A percentile compares a stretch with the other conserved stretches of the same genome.
Conservation (phyloP, 2,329 filamentous ascomycete genomes). For the Onygenales sp. region DNA sequence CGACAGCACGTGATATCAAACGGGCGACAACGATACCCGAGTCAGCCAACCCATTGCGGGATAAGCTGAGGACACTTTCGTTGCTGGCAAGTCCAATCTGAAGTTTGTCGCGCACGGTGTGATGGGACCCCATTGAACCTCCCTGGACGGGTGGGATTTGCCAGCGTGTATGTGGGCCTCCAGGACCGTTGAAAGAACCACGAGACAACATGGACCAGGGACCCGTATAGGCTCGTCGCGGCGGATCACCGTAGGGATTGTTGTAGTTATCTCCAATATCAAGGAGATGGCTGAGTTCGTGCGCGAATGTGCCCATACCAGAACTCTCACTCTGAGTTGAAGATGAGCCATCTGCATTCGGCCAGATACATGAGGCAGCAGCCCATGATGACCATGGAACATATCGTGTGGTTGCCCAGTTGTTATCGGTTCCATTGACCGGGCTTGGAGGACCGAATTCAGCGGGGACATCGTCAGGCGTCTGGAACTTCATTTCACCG, state of each 20-base stretch:
- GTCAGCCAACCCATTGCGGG: constrained; percentile 8
- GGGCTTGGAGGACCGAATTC: constrained; percentile 8
- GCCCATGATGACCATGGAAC: constrained; percentile 13
- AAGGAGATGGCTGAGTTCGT: constrained; percentile 13
- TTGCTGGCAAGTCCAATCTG: constrained; percentile 6
- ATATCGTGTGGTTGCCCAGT: constrained; percentile 10
- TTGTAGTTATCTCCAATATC: constrained; percentile 13
- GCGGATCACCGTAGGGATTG: constrained; percentile 10
- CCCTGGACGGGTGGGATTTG: constrained; percentile 9
- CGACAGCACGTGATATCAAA: constrained; percentile 9
- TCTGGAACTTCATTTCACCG: constrained; percentile 12
- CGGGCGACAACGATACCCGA: constrained; percentile 9
- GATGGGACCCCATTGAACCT: constrained; percentile 10
- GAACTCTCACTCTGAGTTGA: constrained; percentile 13
- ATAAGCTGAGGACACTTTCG: constrained; percentile 7
- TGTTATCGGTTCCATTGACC: constrained; percentile 3
- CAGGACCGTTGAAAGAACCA: constrained; percentile 12
- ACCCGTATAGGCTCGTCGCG: constrained; percentile 9
- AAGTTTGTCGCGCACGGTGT: constrained; percentile 11
- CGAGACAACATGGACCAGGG: constrained; percentile 14
- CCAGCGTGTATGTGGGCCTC: constrained; percentile 12
- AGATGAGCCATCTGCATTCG: constrained; percentile 10
- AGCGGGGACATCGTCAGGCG: constrained; percentile 7
- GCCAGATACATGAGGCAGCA: constrained; percentile 11
- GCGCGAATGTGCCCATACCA: constrained; percentile 11